These are phyloP conservation scores for Coemansia sp. DNA, from an alignment of 192 early-diverging fungal species.

Conservation along the genomic window DNA sequence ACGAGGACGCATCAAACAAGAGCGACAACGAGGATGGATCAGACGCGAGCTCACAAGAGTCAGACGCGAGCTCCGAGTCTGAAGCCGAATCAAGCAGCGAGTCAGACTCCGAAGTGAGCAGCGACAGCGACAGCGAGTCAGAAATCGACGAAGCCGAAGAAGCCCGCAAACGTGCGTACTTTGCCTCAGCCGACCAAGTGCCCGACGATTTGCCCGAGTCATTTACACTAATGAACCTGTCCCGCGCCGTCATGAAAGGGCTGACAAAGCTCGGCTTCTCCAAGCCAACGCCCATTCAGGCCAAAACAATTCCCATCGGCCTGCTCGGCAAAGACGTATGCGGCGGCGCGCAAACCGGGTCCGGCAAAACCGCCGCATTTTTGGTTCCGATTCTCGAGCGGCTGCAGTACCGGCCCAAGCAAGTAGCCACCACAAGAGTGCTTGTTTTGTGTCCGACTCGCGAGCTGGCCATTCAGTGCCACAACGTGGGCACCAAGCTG, in stretches of 20 bases:
- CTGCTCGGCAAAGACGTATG: slow-evolving; percentile 97
- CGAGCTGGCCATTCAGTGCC: slow-evolving; percentile 96
- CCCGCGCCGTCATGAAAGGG: slow-evolving; percentile 91
- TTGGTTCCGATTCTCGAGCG: slow-evolving; percentile 94
- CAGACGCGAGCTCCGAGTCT: slow-evolving; percentile 10
- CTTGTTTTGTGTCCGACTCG: slow-evolving; percentile 94
- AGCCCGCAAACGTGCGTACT: slow-evolving; percentile 53
- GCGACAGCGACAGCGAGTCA: slow-evolving; percentile 36
- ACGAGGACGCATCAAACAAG: slow-evolving; percentile 8
- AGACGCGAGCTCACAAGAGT: slow-evolving; percentile 12
- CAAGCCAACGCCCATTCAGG: slow-evolving; percentile 94
- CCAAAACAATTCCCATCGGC: slow-evolving; percentile 86
- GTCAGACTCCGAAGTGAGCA: background rate
- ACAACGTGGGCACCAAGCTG: slow-evolving; percentile 84
- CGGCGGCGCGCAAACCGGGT: slow-evolving; percentile 96
- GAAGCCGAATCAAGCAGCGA: slow-evolving; percentile 6
- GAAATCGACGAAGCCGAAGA: slow-evolving; percentile 54
- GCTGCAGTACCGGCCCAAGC: slow-evolving; percentile 84
- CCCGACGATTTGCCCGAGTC: slow-evolving; percentile 64
- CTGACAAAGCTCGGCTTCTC: slow-evolving; percentile 84
- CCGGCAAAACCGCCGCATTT: slow-evolving; percentile 98
- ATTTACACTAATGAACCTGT: slow-evolving; percentile 89
- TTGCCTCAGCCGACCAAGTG: slow-evolving; percentile 34
- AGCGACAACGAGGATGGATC: slow-evolving; percentile 2
- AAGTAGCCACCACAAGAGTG: slow-evolving; percentile 75